These are phyloP conservation scores for Dendrocalamus latiflorus DNA, from an alignment of 202 grass and related monocot genomes.

Conservation along the genomic window DNA sequence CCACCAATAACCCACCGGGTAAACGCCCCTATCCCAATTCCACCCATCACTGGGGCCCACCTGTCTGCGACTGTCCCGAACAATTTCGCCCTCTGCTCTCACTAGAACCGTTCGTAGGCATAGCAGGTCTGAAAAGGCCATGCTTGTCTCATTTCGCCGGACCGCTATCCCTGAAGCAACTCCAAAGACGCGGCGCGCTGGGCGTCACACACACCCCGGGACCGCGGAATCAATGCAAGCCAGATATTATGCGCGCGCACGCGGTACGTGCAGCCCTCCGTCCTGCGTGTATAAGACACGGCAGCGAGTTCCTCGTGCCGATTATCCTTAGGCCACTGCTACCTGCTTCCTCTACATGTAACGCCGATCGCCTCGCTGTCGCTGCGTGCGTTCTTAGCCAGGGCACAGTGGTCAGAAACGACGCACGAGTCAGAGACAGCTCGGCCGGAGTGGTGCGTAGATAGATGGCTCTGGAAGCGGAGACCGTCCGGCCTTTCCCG, in stretches of 20 bases:
- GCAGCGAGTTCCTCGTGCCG: too few species aligned
- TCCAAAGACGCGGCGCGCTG: neutral
- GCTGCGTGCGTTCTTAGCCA: too few species aligned
- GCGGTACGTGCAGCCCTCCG: neutral
- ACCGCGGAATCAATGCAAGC: neutral
- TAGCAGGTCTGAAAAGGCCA: neutral
- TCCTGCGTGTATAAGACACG: neutral
- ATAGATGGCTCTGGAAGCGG: conserved; percentile 32
- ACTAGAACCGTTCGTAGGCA: neutral
- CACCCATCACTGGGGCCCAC: neutral
- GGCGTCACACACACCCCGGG: neutral
- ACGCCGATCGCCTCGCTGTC: too few species aligned
- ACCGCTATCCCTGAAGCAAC: neutral
- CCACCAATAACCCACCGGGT: neutral
- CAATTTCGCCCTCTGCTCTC: neutral
- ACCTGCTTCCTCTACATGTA: too few species aligned
- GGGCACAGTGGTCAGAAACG: neutral
- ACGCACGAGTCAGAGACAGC: neutral
- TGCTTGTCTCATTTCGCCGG: neutral
- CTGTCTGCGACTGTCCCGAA: neutral
- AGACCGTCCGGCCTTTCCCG: conserved; percentile 10
- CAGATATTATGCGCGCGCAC: neutral
- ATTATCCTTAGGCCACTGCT: too few species aligned
- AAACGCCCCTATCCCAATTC: neutral
- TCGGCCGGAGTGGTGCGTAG: neutral